Evolutionary conservation across 179 eudicot species (phyloP).

Genomic region (Patellifolia procumbens): DNA sequence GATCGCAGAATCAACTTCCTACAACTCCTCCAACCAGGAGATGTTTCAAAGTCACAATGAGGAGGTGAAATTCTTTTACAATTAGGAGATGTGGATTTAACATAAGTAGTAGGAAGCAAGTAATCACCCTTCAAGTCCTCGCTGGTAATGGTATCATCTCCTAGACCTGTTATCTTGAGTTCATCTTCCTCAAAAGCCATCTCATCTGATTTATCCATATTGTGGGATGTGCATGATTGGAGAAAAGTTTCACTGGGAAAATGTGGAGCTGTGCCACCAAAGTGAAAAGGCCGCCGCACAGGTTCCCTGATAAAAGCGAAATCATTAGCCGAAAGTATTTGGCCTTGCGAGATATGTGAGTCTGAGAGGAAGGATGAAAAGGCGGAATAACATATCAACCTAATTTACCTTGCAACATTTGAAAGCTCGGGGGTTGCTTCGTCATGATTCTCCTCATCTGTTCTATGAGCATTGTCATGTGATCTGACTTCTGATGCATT

Average conservation of each 20-base stretch:
- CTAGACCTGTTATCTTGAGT: slow-evolving; percentile 16
- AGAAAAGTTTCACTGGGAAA: slow-evolving; percentile 18
- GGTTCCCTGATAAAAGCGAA: slow-evolving; percentile 25
- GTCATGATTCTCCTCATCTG: slow-evolving; percentile 22
- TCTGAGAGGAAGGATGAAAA: neutral
- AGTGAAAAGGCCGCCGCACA: slow-evolving; percentile 32
- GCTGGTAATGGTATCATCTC: slow-evolving; percentile 31
- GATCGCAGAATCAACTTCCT: slow-evolving; percentile 64
- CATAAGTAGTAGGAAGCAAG: slow-evolving; percentile 24
- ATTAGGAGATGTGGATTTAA: slow-evolving; percentile 50
- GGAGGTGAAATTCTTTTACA: slow-evolving; percentile 53
- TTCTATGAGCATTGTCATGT: slow-evolving; percentile 17
- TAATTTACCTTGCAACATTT: slow-evolving; percentile 27
- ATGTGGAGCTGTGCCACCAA: slow-evolving; percentile 18
- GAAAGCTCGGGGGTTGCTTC: slow-evolving; percentile 26
- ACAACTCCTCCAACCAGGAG: slow-evolving; percentile 44
- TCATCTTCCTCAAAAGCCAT: slow-evolving; percentile 24
- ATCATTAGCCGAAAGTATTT: neutral
- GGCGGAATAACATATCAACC: neutral
- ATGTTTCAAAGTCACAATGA: slow-evolving; percentile 27
- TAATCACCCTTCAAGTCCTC: slow-evolving; percentile 27
- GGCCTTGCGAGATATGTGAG: neutral
- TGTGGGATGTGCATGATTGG: slow-evolving; percentile 31
- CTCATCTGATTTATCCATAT: slow-evolving; percentile 12
- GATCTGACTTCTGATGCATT: slow-evolving; percentile 16